A percentile compares a stretch with the other conserved stretches of the same genome.
Conservation (phyloP, 164 flowering plant species). For the Nymphaea colorata region DNA sequence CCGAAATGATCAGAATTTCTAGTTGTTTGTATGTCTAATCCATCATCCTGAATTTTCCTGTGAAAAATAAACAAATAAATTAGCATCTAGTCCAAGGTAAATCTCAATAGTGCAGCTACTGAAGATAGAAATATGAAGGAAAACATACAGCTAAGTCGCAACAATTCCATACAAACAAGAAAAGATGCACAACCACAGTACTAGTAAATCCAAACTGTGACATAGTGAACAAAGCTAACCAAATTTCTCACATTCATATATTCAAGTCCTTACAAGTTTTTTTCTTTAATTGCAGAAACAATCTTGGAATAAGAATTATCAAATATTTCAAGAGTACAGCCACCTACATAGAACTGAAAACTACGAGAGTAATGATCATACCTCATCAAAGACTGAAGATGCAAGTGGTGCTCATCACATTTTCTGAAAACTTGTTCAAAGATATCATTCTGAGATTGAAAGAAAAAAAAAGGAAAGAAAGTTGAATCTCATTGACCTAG, state of each 20-base stretch:
- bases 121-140: background rate
- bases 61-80: background rate
- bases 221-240: background rate
- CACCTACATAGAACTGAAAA: background rate
- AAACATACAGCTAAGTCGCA: background rate
- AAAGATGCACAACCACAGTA: background rate
- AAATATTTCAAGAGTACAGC: background rate
- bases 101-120: background rate
- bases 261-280: too few species aligned
- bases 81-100: background rate
- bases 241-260: too few species aligned
- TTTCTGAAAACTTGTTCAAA: constrained; percentile 63
- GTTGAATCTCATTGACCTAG: background rate
- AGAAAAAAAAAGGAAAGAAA: constrained; percentile 5
- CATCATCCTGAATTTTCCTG: constrained; percentile 87
- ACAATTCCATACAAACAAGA: background rate
- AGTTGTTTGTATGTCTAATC: constrained; percentile 56
- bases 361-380: constrained; percentile 8
- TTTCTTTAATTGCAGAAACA: background rate
- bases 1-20: constrained; percentile 90
- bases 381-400: constrained; percentile 69
- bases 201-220: background rate
- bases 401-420: constrained; percentile 51
- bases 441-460: constrained; percentile 28
- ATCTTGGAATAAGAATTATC: background rate